These are phyloP conservation scores for Plectosphaerella cucumerina DNA, from an alignment of 2,329 filamentous ascomycete species.

Conservation along the genomic window DNA sequence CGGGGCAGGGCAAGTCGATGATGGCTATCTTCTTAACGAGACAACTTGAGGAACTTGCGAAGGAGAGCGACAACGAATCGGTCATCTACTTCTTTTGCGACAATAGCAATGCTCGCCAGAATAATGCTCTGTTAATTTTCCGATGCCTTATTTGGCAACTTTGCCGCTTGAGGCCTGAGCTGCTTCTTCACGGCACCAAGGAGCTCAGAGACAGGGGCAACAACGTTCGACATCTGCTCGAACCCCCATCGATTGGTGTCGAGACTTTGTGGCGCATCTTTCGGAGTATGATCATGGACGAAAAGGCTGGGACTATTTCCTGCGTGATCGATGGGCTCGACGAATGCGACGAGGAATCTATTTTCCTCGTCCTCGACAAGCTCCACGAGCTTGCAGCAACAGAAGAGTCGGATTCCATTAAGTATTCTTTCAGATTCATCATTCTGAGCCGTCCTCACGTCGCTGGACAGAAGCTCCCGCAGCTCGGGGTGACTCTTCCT, in stretches of 20 bases:
- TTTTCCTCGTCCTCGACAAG: neutral
- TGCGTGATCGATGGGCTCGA: constrained; percentile 16
- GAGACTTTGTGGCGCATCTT: neutral
- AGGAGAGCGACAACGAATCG: neutral
- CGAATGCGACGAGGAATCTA: constrained; percentile 3
- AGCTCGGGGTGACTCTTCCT: neutral
- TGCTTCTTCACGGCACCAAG: neutral
- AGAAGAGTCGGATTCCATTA: neutral
- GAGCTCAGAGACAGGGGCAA: too few species aligned
- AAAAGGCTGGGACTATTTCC: neutral
- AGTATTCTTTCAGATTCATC: neutral
- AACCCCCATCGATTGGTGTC: neutral
- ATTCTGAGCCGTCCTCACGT: neutral
- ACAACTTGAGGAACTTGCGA: neutral
- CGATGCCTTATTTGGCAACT: neutral
- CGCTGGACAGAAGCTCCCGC: too few species aligned
- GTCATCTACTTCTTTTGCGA: neutral
- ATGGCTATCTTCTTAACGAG: neutral
- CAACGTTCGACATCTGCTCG: neutral
- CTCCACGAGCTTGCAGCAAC: neutral
- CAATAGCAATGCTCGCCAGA: neutral
- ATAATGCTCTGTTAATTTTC: neutral
- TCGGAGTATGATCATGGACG: neutral
- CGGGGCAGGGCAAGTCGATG: neutral
- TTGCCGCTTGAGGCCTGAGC: neutral